Evolutionary conservation across 2,329 filamentous ascomycete genomes (phyloP).

Genomic region (Pochonia chlamydosporia): DNA sequence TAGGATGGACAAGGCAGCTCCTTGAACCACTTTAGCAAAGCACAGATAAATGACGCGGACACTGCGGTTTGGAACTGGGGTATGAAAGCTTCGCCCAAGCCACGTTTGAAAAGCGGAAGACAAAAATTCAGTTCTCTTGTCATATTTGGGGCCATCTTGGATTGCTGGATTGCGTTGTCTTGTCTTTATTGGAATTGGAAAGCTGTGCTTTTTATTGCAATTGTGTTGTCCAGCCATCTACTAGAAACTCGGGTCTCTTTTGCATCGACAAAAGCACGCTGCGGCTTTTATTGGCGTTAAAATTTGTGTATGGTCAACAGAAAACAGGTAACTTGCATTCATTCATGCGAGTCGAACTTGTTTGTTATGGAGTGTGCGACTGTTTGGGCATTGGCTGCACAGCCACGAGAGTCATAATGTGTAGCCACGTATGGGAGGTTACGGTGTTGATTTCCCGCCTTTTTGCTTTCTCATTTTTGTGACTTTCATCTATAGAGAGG

Average conservation of each 20-base stretch:
- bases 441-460: too few species aligned
- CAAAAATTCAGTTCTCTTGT: background rate
- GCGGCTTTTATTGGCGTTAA: too few species aligned
- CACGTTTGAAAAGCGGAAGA: background rate
- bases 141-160: background rate
- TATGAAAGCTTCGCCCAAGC: background rate
- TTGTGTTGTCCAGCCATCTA: background rate
- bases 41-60: background rate
- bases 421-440: too few species aligned
- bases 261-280: too few species aligned
- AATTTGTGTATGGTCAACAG: background rate
- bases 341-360: background rate
- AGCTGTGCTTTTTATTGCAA: background rate
- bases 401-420: background rate
- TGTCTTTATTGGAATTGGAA: background rate
- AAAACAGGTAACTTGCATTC: background rate
- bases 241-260: background rate
- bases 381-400: background rate
- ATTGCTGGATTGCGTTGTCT: background rate
- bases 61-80: background rate
- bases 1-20: constrained; percentile 16
- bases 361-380: background rate
- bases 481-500: background rate
- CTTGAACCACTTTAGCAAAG: too few species aligned
- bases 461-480: background rate